These are phyloP conservation scores for Scenedesmus sp. DNA, from an alignment of 163 green algal species.

Conservation along the genomic window DNA sequence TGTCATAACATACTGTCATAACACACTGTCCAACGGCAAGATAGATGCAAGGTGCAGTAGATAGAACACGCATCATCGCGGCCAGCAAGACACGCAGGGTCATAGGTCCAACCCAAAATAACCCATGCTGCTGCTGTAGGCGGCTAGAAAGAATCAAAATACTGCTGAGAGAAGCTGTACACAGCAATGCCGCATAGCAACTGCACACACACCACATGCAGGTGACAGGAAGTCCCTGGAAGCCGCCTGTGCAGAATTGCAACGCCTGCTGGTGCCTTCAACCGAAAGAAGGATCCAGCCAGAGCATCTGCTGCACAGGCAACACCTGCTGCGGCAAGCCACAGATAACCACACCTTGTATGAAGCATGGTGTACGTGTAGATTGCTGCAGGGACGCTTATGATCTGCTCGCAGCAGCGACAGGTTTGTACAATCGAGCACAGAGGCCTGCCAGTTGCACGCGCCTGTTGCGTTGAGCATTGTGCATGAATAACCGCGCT, in stretches of 20 bases:
- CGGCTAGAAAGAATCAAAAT: not conserved
- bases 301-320: not conserved
- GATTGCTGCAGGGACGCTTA: not conserved
- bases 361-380: not conserved
- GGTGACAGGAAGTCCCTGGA: not conserved
- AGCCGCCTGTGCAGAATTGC: not conserved
- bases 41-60: not conserved
- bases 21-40: not conserved
- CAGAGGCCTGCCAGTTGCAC: not conserved
- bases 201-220: not conserved
- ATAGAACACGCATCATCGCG: too few species aligned
- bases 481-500: not conserved
- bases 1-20: not conserved
- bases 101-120: not conserved
- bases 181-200: not conserved
- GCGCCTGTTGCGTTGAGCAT: not conserved
- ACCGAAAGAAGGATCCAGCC: not conserved
- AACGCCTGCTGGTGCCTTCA: not conserved
- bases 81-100: too few species aligned
- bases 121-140: not conserved
- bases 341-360: not conserved
- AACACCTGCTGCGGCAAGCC: too few species aligned
- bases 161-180: not conserved
- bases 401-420: not conserved
- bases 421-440: not conserved